phyloP scores from a whole-genome alignment of 345 rosid genomes.

The Zanthoxylum bungeanum region DNA sequence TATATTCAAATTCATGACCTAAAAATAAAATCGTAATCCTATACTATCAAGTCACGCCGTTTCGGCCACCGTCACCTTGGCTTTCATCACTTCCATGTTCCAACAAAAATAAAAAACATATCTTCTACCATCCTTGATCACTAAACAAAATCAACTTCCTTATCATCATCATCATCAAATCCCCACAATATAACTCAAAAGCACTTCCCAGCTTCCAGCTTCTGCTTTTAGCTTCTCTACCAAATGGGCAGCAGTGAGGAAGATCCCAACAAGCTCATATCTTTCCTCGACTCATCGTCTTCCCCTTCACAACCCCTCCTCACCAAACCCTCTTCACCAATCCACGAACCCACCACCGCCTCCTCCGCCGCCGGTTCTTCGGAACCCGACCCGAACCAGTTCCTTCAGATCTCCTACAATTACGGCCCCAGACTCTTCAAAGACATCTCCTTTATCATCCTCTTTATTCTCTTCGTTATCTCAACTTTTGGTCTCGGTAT shows the following conservation, averaged over 20 bases:
- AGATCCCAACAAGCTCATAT: constrained; percentile 31
- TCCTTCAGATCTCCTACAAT: constrained; percentile 82
- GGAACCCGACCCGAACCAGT: constrained; percentile 67
- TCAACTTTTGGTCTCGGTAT: constrained; percentile 77
- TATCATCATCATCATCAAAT: not conserved
- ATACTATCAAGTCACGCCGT: too few species aligned
- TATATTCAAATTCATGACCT: too few species aligned
- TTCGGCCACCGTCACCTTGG: too few species aligned
- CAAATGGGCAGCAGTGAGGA: constrained; percentile 63
- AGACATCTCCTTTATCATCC: constrained; percentile 68
- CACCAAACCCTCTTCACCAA: constrained; percentile 42
- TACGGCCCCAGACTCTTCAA: constrained; percentile 72
- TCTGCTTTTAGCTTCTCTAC: not conserved
- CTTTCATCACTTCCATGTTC: too few species aligned
- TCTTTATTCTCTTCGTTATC: constrained; percentile 56
- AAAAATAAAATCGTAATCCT: too few species aligned
- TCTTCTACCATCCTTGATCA: not conserved
- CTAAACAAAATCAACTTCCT: not conserved
- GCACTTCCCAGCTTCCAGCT: not conserved
- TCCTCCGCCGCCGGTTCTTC: constrained; percentile 23
- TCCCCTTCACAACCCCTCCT: constrained; percentile 69
- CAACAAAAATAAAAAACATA: not conserved
- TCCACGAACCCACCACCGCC: constrained; percentile 30
- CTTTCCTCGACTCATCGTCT: constrained; percentile 43
- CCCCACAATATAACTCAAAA: too few species aligned